phyloP scores from a whole-genome alignment of 805 yeast genomes.

The Yarrowia sp. region DNA sequence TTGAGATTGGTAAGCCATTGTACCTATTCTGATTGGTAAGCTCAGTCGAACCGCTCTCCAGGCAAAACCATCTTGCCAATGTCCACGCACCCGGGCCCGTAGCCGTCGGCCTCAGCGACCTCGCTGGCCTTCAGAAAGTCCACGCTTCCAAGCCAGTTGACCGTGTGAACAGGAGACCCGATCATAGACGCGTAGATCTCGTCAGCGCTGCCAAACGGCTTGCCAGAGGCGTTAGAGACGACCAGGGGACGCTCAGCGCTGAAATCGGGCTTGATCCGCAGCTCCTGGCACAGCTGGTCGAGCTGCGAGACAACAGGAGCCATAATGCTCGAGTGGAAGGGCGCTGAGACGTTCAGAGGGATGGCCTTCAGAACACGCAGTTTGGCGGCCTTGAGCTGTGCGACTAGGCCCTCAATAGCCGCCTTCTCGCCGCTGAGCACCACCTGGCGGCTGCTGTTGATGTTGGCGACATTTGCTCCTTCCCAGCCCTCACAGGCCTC shows the following conservation, averaged over 20 bases:
- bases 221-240: constrained; percentile 11
- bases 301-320: constrained; percentile 1
- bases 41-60: not conserved
- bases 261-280: not conserved
- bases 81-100: not conserved
- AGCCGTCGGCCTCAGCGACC: not conserved
- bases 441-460: constrained; percentile 3
- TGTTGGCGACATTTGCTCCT: constrained; percentile 9
- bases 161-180: constrained; percentile 1
- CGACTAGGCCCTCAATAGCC: not conserved
- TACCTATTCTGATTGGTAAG: too few relatives aligned
- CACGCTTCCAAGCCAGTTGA: constrained; percentile 6
- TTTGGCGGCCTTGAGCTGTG: not conserved
- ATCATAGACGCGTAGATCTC: constrained; percentile 14
- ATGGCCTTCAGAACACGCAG: not conserved
- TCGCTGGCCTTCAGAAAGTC: not conserved
- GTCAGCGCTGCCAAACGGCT: not conserved
- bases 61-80: constrained; percentile 13
- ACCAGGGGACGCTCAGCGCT: not conserved
- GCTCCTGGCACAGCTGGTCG: not conserved
- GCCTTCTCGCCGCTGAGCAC: not conserved
- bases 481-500: not conserved
- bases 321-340: constrained; percentile 11
- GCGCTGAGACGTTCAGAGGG: constrained; percentile 18
- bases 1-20: too few relatives aligned